A percentile compares a stretch with the other conserved stretches of the same genome.
phyloP scores from a whole-genome alignment of 148 eudicot genomes.

The Bassia scoparia region DNA sequence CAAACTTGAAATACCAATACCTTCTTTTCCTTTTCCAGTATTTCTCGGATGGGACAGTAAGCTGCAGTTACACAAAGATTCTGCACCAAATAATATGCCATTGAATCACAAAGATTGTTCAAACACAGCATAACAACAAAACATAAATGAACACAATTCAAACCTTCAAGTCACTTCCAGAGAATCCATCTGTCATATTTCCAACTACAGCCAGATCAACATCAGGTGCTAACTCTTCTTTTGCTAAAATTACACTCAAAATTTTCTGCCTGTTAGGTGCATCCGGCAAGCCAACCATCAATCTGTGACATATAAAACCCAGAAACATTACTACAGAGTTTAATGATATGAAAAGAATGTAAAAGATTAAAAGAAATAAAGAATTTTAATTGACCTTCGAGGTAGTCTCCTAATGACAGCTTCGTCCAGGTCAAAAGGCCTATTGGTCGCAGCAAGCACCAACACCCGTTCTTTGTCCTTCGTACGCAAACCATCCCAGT shows the following conservation, averaged over 20 bases:
- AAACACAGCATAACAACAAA: neutral
- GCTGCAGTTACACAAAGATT: conserved; percentile 93
- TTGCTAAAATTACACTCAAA: conserved; percentile 71
- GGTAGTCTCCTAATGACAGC: conserved; percentile 96
- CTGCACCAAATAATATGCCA: conserved; percentile 37
- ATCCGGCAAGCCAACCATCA: conserved; percentile 95
- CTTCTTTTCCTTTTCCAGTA: conserved; percentile 83
- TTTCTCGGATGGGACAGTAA: conserved; percentile 90
- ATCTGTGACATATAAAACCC: conserved; percentile 43
- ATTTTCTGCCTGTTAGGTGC: conserved; percentile 78
- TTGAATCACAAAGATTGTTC: neutral
- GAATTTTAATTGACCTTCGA: conserved; percentile 43
- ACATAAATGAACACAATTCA: neutral
- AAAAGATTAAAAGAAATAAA: neutral
- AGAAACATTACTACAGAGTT: conserved; percentile 5
- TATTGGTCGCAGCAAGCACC: conserved; percentile 90
- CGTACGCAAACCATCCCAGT: conserved; percentile 95
- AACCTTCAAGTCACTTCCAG: conserved; percentile 98
- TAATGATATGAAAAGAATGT: too few relatives aligned
- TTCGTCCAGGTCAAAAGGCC: conserved; percentile 97
- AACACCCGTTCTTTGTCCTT: conserved; percentile 91
- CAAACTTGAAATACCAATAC: conserved; percentile 21
- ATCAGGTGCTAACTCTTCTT: conserved; percentile 73
- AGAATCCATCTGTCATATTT: conserved; percentile 81
- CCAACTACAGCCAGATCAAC: conserved; percentile 72